These are phyloP conservation scores for Mortierella sp. DNA, from an alignment of 371 early-diverging fungal genomes.

Conservation along the genomic window DNA sequence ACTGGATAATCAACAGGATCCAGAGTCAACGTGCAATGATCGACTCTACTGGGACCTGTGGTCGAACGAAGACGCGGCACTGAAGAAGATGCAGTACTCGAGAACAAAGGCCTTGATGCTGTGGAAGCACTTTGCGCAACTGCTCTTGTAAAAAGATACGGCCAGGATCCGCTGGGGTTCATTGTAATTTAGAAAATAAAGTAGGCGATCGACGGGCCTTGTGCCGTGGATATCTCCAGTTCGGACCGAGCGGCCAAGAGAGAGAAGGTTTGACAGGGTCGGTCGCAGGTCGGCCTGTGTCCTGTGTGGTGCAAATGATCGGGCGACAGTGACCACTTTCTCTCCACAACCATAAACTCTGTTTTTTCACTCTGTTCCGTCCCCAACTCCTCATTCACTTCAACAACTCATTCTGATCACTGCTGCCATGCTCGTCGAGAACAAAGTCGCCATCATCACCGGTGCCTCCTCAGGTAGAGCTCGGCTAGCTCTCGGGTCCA, in stretches of 20 bases:
- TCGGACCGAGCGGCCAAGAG: no score
- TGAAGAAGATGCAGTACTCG: conserved; percentile 24
- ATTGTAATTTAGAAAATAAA: no score
- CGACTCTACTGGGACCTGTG: conserved; percentile 46
- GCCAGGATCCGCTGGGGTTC: no score
- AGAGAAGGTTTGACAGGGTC: no score
- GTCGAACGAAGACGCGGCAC: conserved; percentile 19
- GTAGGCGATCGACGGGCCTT: no score
- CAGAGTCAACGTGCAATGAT: conserved; percentile 22
- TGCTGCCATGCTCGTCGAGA: not conserved
- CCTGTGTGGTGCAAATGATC: conserved; percentile 18
- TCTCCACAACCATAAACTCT: not conserved
- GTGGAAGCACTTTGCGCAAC: conserved; percentile 22
- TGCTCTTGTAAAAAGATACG: conserved; percentile 29
- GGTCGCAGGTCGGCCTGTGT: conserved; percentile 8
- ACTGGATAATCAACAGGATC: conserved; percentile 3
- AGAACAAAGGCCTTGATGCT: conserved; percentile 24
- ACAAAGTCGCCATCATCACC: conserved; percentile 8
- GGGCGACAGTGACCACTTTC: not conserved
- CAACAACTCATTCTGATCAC: no score
- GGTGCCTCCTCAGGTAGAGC: not conserved
- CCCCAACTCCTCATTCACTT: not conserved
- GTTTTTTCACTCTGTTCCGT: not conserved
- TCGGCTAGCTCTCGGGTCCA: no score
- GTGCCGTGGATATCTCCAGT: no score